Evolutionary conservation across 2,329 filamentous ascomycete species (phyloP).

Genomic region (Neofusicoccum sp.): DNA sequence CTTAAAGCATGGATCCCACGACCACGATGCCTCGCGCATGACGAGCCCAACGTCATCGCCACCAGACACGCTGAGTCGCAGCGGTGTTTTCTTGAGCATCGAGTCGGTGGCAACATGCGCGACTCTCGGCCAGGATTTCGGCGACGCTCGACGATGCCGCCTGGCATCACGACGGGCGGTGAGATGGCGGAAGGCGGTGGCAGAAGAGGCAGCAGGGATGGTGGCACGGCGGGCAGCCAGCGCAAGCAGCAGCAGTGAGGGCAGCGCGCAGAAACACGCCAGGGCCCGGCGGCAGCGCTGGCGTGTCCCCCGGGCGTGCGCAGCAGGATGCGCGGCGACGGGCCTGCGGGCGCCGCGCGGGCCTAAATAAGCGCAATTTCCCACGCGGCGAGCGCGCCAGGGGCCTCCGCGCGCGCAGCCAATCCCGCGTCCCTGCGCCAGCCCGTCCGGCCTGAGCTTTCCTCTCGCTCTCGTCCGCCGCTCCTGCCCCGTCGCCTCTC

Average conservation of each 20-base stretch:
- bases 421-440: not conserved
- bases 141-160: too few relatives aligned
- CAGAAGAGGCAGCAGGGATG: not conserved
- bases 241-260: not conserved
- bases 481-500: slow-evolving; percentile 12
- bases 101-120: not conserved
- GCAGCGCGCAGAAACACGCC: not conserved
- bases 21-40: not conserved
- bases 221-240: not conserved
- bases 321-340: too few relatives aligned
- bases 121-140: too few relatives aligned
- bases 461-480: not conserved
- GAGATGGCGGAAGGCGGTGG: not conserved
- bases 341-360: not conserved
- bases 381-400: slow-evolving; percentile 11
- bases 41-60: not conserved
- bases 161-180: too few relatives aligned
- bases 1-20: not conserved
- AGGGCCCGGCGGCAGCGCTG: not conserved
- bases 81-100: not conserved
- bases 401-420: slow-evolving; percentile 5
- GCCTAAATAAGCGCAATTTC: slow-evolving; percentile 16
- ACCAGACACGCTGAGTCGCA: not conserved
- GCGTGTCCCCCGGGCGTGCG: too few relatives aligned
- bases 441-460: not conserved